phyloP scores from a whole-genome alignment of 768 basidiomycete genomes.

The Naganishia friedmannii region DNA sequence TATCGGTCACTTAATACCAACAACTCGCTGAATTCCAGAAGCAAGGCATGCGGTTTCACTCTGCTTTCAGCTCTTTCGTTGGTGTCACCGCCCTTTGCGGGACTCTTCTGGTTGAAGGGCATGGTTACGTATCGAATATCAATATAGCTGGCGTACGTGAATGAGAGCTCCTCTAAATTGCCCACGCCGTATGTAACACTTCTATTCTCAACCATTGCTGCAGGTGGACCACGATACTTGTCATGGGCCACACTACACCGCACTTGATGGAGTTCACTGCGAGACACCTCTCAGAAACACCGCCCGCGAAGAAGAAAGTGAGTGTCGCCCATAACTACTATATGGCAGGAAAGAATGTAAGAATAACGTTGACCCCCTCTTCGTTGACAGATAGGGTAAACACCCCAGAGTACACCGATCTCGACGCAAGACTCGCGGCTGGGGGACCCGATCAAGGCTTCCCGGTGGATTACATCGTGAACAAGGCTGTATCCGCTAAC shows the following conservation, averaged over 20 bases:
- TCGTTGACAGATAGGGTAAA: neutral
- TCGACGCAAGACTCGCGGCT: neutral
- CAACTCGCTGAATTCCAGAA: neutral
- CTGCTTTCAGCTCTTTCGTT: neutral
- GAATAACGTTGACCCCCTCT: neutral
- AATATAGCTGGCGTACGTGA: neutral
- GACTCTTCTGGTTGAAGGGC: neutral
- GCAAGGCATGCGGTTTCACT: neutral
- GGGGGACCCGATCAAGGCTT: neutral
- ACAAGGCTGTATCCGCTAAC: neutral
- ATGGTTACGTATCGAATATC: neutral
- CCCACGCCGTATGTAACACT: neutral
- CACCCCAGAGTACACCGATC: neutral
- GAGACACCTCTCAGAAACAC: neutral
- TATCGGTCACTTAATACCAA: no score
- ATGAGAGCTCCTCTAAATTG: neutral
- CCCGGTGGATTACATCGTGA: neutral
- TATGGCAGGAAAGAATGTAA: neutral
- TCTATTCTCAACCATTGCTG: neutral
- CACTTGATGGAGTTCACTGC: neutral
- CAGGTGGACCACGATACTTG: neutral
- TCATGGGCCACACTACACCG: neutral
- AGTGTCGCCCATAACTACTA: neutral
- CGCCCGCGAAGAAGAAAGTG: neutral
- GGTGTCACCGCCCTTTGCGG: neutral